Evolutionary conservation across 176 grass and related monocot species (phyloP).

Genomic region (Eragrostis nindensis): DNA sequence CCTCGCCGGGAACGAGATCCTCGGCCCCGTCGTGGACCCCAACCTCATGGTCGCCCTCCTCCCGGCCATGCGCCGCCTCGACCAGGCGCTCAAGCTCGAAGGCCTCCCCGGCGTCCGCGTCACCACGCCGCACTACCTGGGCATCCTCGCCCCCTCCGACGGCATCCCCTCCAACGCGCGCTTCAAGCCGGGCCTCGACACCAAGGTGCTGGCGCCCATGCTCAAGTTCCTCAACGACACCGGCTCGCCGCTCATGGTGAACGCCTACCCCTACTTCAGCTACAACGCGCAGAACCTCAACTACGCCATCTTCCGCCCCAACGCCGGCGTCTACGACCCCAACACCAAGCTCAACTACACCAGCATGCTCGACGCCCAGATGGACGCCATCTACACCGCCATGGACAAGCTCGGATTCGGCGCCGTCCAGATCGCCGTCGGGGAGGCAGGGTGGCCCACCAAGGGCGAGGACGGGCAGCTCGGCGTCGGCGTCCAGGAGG

Average conservation of each 20-base stretch:
- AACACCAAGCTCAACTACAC: slow-evolving; percentile 76
- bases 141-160: slow-evolving; percentile 63
- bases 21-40: slow-evolving; percentile 41
- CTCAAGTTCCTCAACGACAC: slow-evolving; percentile 74
- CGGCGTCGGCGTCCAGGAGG: slow-evolving; percentile 72
- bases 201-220: slow-evolving; percentile 64
- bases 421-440: slow-evolving; percentile 72
- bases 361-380: slow-evolving; percentile 84
- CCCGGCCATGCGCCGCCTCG: slow-evolving; percentile 66
- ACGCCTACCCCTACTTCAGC: slow-evolving; percentile 93
- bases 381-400: slow-evolving; percentile 76
- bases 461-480: slow-evolving; percentile 60
- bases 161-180: slow-evolving; percentile 59
- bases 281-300: slow-evolving; percentile 55
- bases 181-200: slow-evolving; percentile 50
- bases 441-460: slow-evolving; percentile 87
- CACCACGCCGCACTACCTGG: slow-evolving; percentile 82
- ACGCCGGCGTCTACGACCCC: slow-evolving; percentile 57
- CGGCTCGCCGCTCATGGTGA: slow-evolving; percentile 61
- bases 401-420: slow-evolving; percentile 67
- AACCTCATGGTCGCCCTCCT: slow-evolving; percentile 54
- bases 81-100: slow-evolving; percentile 48
- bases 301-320: slow-evolving; percentile 78
- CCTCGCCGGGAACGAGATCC: slow-evolving; percentile 82
- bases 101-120: slow-evolving; percentile 47